Conservation (phyloP, 176 grass and related monocot species). For the barley (Hordeum vulgare) region MorexV3_pseudomolecules_assembly NC_058523.1:30949787-30950286, state of each 20-base stretch:
- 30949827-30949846: too few species aligned
- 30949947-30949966: too few species aligned
- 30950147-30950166: constrained; percentile 5
- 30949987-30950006: background rate
- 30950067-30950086: constrained; percentile 36
- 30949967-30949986: too few species aligned
- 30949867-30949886: too few species aligned
- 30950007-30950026: background rate
- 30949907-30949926: too few species aligned
- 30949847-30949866: too few species aligned
- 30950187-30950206: constrained; percentile 19
- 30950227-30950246: background rate
- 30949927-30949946: too few species aligned
- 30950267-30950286: constrained; percentile 30
- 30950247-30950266: constrained; percentile 3
- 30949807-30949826: too few species aligned
- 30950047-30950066: background rate
- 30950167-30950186: constrained; percentile 11
- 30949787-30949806: too few species aligned
- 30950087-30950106: constrained; percentile 40
- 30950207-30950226: constrained; percentile 34
- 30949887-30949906: too few species aligned
- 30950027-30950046: background rate
- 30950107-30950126: constrained; percentile 13
- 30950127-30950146: background rate